Base-by-base conservation (phyloP, 345 rosid species). In the Nephelium lappaceum region DNA sequence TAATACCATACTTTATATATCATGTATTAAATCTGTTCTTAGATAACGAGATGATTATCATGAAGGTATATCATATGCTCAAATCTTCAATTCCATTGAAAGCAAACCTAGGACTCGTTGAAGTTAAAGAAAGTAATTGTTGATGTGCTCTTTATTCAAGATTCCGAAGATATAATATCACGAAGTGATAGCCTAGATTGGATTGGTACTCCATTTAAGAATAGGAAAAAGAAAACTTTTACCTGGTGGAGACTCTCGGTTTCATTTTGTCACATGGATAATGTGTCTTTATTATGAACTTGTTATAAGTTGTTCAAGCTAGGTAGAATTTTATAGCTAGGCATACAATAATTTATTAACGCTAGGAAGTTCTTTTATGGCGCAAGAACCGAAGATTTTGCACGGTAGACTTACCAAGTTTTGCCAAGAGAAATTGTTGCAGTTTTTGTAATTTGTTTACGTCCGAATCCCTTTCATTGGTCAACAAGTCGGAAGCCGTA, bases 361-460 rank as follows among this genome's bases (percentile, higher is more conserved):
- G 76, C 42, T 9, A 41, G 45, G 41, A 71, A 42, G 31, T 42
- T 39, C 19, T 49, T 67, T 63, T 27, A 27, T 67, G 75, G 51
- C 60, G 81, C 95, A 92, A 98, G 97, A 95, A 77, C 99, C 98
- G 14, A 85, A 88, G 69, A 87, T 87, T 63, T 95, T 88, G 89
- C 91, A 95, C 45, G 91, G 79, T 38, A 62, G 77, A 39, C 86
- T 92, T 74, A 67, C 63, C 74, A 61, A 63, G 67, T 81, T 85
- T 69, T 85, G 93, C 81, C 74, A 47, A 80, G 85, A 84, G 75
- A 82, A 83, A 81, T 25, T 75, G 84, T 3, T 63, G 72, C 11
- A 75, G 65, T 77, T 90, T 95, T 82, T 85, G 79, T 5, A 78
- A 86, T 67, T 78, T 84, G 45, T 88, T 93, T 45, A 82, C 77